Conservation (phyloP, 306 rosid species). For the Vigna unguiculata region DNA sequence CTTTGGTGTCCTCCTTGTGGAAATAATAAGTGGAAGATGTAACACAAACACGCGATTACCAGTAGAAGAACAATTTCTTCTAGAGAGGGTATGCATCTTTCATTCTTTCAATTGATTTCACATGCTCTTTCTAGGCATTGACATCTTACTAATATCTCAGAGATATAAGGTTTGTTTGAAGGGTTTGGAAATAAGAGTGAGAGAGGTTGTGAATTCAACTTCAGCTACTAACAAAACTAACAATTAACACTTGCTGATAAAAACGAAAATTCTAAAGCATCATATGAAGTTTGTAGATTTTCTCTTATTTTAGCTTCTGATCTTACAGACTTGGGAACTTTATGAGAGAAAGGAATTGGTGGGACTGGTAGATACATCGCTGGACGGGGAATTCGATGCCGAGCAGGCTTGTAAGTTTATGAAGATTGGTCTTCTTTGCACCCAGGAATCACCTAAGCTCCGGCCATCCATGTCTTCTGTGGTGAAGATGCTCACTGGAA, state of each 20-base stretch:
- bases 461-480: slow-evolving; percentile 95
- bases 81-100: slow-evolving; percentile 78
- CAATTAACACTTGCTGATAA: too few species aligned
- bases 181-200: too few species aligned
- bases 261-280: slow-evolving; percentile 16
- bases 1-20: slow-evolving; percentile 89
- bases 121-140: neutral
- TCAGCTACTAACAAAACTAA: too few species aligned
- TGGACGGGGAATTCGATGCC: slow-evolving; percentile 72
- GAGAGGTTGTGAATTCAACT: too few species aligned
- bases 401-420: slow-evolving; percentile 85
- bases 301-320: slow-evolving; percentile 32
- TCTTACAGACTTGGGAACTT: slow-evolving; percentile 76
- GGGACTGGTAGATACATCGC: slow-evolving; percentile 62
- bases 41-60: slow-evolving; percentile 82
- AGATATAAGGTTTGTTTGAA: too few species aligned
- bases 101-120: neutral
- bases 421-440: slow-evolving; percentile 89
- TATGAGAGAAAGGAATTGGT: slow-evolving; percentile 72
- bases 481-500: slow-evolving; percentile 83
- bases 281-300: slow-evolving; percentile 15
- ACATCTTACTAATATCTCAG: too few species aligned
- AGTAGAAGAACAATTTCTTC: slow-evolving; percentile 73
- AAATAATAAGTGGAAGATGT: slow-evolving; percentile 86
- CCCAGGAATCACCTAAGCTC: slow-evolving; percentile 81